Percentiles rank a stretch among this genome's conserved stretches.
These are phyloP conservation scores for Serendipita sp. DNA, from an alignment of 768 basidiomycete genomes.

Conservation along the genomic window DNA sequence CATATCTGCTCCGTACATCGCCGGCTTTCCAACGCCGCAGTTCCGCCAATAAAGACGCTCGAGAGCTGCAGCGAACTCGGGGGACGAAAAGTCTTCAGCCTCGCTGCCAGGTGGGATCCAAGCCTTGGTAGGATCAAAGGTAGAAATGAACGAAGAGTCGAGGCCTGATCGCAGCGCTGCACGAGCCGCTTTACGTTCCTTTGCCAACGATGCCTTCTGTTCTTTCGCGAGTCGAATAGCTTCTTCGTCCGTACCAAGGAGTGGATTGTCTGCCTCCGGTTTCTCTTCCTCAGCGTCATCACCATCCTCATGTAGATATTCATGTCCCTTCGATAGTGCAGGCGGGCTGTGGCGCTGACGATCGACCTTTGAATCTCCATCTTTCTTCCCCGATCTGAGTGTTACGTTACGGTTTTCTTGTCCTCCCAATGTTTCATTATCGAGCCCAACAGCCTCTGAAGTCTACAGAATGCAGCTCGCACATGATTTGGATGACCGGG, in stretches of 20 bases:
- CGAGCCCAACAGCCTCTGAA: too few relatives aligned
- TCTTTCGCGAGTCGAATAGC: not conserved
- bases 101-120: constrained; percentile 72
- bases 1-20: constrained; percentile 97
- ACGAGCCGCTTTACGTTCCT: not conserved
- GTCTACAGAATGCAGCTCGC: too few relatives aligned
- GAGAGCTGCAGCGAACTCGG: constrained; percentile 72
- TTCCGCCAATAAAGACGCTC: constrained; percentile 90
- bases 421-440: too few relatives aligned
- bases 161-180: constrained; percentile 16
- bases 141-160: constrained; percentile 43
- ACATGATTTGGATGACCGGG: too few relatives aligned
- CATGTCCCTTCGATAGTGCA: not conserved
- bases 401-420: too few relatives aligned
- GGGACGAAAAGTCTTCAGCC: constrained; percentile 59
- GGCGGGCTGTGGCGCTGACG: not conserved
- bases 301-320: not conserved
- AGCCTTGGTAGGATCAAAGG: constrained; percentile 53
- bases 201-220: not conserved
- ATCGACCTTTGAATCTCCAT: constrained; percentile 9
- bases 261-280: not conserved
- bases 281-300: not conserved
- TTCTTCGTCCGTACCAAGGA: not conserved
- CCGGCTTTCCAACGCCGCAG: constrained; percentile 71
- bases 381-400: not conserved